Conservation (phyloP, 2,329 filamentous ascomycete genomes). For the Monilinia aucupariae region DNA sequence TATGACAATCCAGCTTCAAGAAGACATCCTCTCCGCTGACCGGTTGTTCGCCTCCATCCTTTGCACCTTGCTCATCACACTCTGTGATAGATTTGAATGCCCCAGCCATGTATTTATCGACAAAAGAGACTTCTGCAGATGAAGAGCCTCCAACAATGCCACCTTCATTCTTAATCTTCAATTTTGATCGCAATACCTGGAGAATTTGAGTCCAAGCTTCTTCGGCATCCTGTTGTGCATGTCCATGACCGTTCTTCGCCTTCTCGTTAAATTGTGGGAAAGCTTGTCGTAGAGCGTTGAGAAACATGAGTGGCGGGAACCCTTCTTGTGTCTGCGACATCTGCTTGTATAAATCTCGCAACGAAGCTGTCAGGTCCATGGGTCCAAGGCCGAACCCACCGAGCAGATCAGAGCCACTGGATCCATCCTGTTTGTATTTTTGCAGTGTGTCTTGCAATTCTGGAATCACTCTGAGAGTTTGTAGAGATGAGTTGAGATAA, state of each 20-base stretch:
- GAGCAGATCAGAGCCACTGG: conserved; percentile 31
- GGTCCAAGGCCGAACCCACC: conserved; percentile 45
- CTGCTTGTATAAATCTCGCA: conserved; percentile 78
- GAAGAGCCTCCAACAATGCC: conserved; percentile 46
- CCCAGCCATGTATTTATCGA: conserved; percentile 87
- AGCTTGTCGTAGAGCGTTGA: conserved; percentile 68
- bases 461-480: conserved; percentile 80
- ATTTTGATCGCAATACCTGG: conserved; percentile 70
- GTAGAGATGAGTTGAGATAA: conserved; percentile 97
- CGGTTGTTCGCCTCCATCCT: conserved; percentile 66
- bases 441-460: conserved; percentile 78
- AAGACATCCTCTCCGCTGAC: conserved; percentile 68
- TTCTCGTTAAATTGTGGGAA: conserved; percentile 94
- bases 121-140: conserved; percentile 59
- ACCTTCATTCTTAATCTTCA: conserved; percentile 56
- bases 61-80: conserved; percentile 76
- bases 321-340: conserved; percentile 87
- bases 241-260: conserved; percentile 74
- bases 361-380: conserved; percentile 65
- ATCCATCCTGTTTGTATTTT: conserved; percentile 49
- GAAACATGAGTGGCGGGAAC: conserved; percentile 77
- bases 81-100: conserved; percentile 71
- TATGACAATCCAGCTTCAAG: conserved; percentile 94
- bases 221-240: conserved; percentile 97
- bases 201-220: conserved; percentile 98